Base-by-base conservation (phyloP, 2,329 filamentous ascomycete genomes). In the Trichophyton simii region DNA sequence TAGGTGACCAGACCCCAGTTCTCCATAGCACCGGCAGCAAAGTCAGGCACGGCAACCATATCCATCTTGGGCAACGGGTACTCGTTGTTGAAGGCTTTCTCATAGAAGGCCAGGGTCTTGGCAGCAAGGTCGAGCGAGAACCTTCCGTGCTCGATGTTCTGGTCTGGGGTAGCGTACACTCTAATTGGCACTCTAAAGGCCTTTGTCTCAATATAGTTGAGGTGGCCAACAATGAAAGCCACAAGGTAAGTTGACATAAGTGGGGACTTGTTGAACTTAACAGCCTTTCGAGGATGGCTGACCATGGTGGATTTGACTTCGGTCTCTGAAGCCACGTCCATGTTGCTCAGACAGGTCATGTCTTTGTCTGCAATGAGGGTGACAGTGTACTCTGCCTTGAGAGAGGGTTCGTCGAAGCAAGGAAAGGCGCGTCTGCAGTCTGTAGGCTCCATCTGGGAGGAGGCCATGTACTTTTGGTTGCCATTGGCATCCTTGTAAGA, bases 1-100 rank as follows among this genome's bases (percentile, higher is more conserved):
- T 96, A 97, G 5, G 92, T 97, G 67, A 97, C 85, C 59, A 97
- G 79, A 71, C 92, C 92, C 92, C 92, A 97, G 75, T 97, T 97
- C 80, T 97, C 91, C 91, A 97, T 96, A 63, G 91, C 92, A 65
- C 92, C 92, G 57, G 91, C 90, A 58, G 90, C 90, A 72, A 97
- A 97, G 72, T 97, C 92, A 15, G 92, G 92, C 70, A 97, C 91
- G 52, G 92, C 91, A 67, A 95, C 86, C 87, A 95, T 94, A 75
- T 95, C 90, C 88, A 95, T 94, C 82, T 95, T 95, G 59, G 90
- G 90, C 48, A 95, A 79, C 5, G 90, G 90, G 71, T 94, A 96
- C 36, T 87, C 79, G 72, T 85, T 91, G 67, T 88, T 88, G 67
- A 97, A 97, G 1, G 90, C 88, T 77, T 95, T 90, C 75, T 97